A percentile compares a stretch with the other conserved stretches of the same genome.
Evolutionary conservation across 2,329 filamentous ascomycete genomes (phyloP).

Genomic region (Exophiala sideris): DNA sequence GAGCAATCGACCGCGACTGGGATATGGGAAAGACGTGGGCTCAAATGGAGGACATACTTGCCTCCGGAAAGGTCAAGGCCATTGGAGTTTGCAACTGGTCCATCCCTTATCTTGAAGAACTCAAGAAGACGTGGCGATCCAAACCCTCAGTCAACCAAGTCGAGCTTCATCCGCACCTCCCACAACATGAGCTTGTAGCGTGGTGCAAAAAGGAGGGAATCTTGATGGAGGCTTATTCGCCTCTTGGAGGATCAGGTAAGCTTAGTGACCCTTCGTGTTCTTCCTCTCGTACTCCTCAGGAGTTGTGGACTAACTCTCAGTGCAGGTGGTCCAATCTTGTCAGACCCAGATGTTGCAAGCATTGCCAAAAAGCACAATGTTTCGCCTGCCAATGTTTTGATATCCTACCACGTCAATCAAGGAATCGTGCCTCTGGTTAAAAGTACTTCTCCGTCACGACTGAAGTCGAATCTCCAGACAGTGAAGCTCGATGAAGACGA

Average conservation of each 20-base stretch:
- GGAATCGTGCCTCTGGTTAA: constrained; percentile 29
- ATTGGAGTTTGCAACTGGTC: constrained; percentile 85
- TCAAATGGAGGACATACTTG: constrained; percentile 42
- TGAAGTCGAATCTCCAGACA: constrained; percentile 38
- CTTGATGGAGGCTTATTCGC: constrained; percentile 26
- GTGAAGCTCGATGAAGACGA: constrained; percentile 38
- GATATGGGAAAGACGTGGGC: constrained; percentile 51
- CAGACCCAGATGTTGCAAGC: constrained; percentile 37
- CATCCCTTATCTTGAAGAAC: constrained; percentile 72
- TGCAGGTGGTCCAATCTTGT: constrained; percentile 31
- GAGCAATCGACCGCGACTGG: constrained; percentile 8
- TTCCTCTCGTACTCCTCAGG: constrained; percentile 27
- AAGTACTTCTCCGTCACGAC: constrained; percentile 41
- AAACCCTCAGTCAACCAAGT: constrained; percentile 68
- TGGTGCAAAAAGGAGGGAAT: constrained; percentile 23
- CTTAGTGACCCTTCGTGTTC: constrained; percentile 24
- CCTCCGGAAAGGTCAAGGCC: constrained; percentile 63
- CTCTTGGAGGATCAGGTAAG: constrained; percentile 41
- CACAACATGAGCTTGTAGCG: constrained; percentile 35
- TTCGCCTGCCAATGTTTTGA: constrained; percentile 36
- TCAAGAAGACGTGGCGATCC: constrained; percentile 64
- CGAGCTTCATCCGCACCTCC: constrained; percentile 75
- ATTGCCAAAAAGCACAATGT: constrained; percentile 39
- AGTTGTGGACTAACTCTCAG: constrained; percentile 39
- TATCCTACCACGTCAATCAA: constrained; percentile 41